phyloP scores from a whole-genome alignment of 2,329 filamentous ascomycete genomes.

The Karstenula rhodostoma region DNA sequence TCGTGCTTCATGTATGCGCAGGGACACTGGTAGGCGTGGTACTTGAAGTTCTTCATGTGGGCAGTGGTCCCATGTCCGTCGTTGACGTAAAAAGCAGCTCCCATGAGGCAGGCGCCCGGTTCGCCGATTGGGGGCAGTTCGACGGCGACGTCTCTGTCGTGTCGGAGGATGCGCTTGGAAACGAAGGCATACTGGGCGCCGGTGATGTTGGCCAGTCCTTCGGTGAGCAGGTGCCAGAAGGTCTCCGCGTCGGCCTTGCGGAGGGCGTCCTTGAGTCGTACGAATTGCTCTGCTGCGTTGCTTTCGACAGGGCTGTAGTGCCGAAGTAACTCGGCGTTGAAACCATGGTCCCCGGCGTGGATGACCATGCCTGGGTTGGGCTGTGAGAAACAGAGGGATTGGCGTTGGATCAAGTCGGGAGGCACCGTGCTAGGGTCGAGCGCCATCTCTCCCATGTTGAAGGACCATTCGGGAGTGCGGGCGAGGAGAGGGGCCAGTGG shows the following conservation, averaged over 20 bases:
- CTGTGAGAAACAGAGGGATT: conserved; percentile 54
- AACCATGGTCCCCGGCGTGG: conserved; percentile 55
- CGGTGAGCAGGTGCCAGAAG: conserved; percentile 71
- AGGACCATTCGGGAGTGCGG: conserved; percentile 31
- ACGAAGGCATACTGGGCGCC: conserved; percentile 74
- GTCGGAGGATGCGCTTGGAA: conserved; percentile 68
- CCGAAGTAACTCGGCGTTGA: conserved; percentile 48
- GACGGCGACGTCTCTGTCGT: conserved; percentile 65
- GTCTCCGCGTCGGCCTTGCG: conserved; percentile 62
- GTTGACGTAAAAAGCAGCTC: conserved; percentile 71
- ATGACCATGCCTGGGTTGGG: conserved; percentile 53
- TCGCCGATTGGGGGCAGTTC: conserved; percentile 69
- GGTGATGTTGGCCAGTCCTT: conserved; percentile 69
- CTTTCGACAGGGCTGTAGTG: conserved; percentile 59
- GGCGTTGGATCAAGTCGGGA: conserved; percentile 52
- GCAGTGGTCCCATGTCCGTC: conserved; percentile 62
- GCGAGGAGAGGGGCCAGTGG: conserved; percentile 4
- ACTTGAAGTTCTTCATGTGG: conserved; percentile 68
- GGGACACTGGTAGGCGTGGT: conserved; percentile 70
- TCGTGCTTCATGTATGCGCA: conserved; percentile 76
- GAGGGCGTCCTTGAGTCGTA: conserved; percentile 66
- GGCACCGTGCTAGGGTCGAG: conserved; percentile 37
- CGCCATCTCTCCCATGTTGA: conserved; percentile 42
- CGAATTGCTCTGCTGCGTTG: conserved; percentile 67
- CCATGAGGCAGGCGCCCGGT: conserved; percentile 69